Base-by-base conservation (phyloP, 1,284 basidiomycete genomes). In the Caloboletus inedulis region DNA sequence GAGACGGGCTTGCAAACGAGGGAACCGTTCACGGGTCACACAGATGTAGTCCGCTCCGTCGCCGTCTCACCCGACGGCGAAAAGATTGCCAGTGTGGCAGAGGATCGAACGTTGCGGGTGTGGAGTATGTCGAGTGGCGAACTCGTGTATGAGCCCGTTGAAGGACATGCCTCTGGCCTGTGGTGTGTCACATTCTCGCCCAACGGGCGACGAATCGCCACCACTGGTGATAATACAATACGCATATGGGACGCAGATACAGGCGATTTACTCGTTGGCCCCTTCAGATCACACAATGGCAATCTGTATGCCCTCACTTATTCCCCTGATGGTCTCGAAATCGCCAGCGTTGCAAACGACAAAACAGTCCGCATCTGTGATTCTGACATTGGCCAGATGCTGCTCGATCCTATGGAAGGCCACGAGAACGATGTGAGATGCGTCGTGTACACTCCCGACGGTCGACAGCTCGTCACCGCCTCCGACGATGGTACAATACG, bases 121-220 rank as follows among this genome's bases (percentile, higher is more conserved):
- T 69, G 67, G 67, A 39, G 54, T 8, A 55, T 58, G 16, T 40
- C 60, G 19, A 64, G 33, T 21, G 64, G 55, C 43, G 44, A 63
- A 6, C 64, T 58, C 46, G 40, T 49, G n/a, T 66, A 58, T 37
- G 65, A 65, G 10, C 67, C 67, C 47, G 27, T 66, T 1, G 65
- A 69, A 6, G 63, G 64, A 12, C 64, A 66, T 30, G 53, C 55
- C 29, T 60, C 63, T 4, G 66, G 65, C 21, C 61, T 69, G 14
- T 65, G 65, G 63, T 65, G 59, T 45, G 64, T 69, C 53, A 49
- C 63, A 3, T 64, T 69, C 57, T 70, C 66, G 23, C 69, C 68
- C 40, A 48, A 71, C 49, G 64, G 69, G 40, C 61, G 54, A 18
- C 59, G 59, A 30, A 59, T 71, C 43, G 66, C 68, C 18, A 70